Conservation (phyloP, 2,329 filamentous ascomycete genomes). For the Pochonia chlamydosporia region DNA sequence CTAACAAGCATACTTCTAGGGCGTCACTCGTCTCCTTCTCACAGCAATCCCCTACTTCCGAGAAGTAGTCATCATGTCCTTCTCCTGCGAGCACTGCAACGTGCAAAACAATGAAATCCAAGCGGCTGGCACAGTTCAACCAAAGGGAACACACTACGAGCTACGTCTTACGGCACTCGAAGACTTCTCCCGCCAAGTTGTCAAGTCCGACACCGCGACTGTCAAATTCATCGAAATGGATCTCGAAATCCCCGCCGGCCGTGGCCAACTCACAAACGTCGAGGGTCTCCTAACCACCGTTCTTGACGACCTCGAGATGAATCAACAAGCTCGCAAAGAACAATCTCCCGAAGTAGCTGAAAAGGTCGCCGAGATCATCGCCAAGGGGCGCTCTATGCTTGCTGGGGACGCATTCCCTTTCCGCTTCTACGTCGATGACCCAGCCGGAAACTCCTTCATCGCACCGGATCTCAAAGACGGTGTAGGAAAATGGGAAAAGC, state of each 20-base stretch:
- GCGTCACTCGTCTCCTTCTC: slow-evolving; percentile 77
- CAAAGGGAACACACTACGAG: slow-evolving; percentile 78
- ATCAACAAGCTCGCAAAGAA: slow-evolving; percentile 76
- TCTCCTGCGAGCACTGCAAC: slow-evolving; percentile 82
- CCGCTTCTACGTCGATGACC: slow-evolving; percentile 81
- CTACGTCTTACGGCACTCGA: slow-evolving; percentile 65
- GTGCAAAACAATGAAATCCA: slow-evolving; percentile 93
- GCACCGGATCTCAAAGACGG: slow-evolving; percentile 75
- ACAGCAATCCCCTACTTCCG: slow-evolving; percentile 95
- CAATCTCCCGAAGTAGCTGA: slow-evolving; percentile 70
- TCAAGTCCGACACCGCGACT: slow-evolving; percentile 83
- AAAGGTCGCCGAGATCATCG: slow-evolving; percentile 73
- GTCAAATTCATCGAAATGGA: slow-evolving; percentile 89
- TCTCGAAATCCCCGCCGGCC: slow-evolving; percentile 84
- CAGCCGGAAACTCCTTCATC: slow-evolving; percentile 94
- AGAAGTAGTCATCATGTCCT: slow-evolving; percentile 96
- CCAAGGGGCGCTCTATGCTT: slow-evolving; percentile 70
- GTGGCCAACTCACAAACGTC: slow-evolving; percentile 88
- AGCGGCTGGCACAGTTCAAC: slow-evolving; percentile 85
- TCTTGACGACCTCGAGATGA: slow-evolving; percentile 71
- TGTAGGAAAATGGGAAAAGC: slow-evolving; percentile 82
- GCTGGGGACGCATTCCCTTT: slow-evolving; percentile 77
- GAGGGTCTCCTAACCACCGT: slow-evolving; percentile 80
- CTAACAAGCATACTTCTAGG: slow-evolving; percentile 45
- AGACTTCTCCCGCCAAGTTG: slow-evolving; percentile 80